Base-by-base conservation (phyloP, 2,329 filamentous ascomycete species). In the Neurospora sp. region DNA sequence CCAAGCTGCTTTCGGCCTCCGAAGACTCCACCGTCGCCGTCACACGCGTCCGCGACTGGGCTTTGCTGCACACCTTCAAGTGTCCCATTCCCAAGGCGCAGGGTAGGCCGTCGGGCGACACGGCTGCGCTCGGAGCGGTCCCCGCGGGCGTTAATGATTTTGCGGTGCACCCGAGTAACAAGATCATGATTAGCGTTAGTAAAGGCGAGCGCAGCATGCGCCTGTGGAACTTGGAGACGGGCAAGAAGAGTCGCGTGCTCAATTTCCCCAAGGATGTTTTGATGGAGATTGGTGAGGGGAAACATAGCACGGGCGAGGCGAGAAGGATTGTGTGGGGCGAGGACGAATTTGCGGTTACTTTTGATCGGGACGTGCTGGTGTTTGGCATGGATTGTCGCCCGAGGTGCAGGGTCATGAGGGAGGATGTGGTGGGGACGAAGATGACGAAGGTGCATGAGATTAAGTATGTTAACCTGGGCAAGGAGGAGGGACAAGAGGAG, bases 151-250 rank as follows among this genome's bases (percentile, higher is more conserved):
- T 98, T 74, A 98, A 97, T 79, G 92, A 94, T 79, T 97, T 99
- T 79, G 93, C 95, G 2, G 91, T 99, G 36, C 96, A 99, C 79
- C 95, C 96, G 0, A 96, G 92, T 79, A 92, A 97, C 87, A 98
- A 97, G 82, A 84, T 99, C 67, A 97, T 98, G 92, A 88, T 99
- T 71, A 96, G 89, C 75, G 93, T 98, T 8, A 91, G 92, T 74
- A 92, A 91, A 76, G 93, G 93, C 73, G 96, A 99, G 82, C 89
- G 89, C 73, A 93, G 90, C 77, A 96, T 99, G 92, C 85, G 96
- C 73, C 80, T 98, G 73, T 99, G 96, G 96, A 98, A 99, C 77
- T 80, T 99, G 73, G 93, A 98, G 74, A 98, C 95, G 2, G 96
- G 94, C 17, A 97, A 95, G 82, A 97, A 97, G 82, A 94, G 94